These are phyloP conservation scores for Zygoascus ofunaensis DNA, from an alignment of 805 yeast genomes.

Conservation along the genomic window DNA sequence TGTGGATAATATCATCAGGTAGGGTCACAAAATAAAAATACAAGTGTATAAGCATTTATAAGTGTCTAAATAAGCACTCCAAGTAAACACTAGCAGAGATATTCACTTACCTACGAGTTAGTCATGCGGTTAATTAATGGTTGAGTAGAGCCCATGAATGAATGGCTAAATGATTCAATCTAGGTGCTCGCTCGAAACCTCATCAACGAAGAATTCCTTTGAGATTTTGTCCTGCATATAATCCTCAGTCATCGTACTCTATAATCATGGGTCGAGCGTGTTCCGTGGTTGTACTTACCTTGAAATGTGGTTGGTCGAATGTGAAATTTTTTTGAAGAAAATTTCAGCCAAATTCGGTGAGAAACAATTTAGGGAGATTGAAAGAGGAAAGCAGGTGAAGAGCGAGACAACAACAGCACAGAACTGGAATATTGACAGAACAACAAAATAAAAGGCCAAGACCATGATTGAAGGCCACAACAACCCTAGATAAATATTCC, in stretches of 20 bases:
- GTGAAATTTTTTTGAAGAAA: neutral
- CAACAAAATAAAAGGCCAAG: no score
- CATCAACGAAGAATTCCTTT: constrained; percentile 76
- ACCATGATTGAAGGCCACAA: no score
- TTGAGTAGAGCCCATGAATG: no score
- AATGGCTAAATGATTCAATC: no score
- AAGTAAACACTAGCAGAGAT: no score
- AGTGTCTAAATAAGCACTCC: neutral
- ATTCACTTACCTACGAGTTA: no score
- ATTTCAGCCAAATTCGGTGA: no score
- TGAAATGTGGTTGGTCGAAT: neutral
- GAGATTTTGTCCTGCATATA: constrained; percentile 61
- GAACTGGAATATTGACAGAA: no score
- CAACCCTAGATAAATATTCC: no score
- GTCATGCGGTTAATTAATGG: neutral
- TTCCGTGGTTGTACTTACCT: neutral
- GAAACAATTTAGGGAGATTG: no score
- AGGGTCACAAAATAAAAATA: neutral
- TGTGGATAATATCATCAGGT: neutral
- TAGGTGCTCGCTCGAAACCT: constrained; percentile 24
- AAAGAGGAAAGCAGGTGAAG: no score
- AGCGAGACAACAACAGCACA: no score
- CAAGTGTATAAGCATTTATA: neutral
- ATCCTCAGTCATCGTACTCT: constrained; percentile 44
- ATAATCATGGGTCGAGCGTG: constrained; percentile 11